Conservation (phyloP, 192 early-diverging fungal genomes). For the Podila minutissima region DNA sequence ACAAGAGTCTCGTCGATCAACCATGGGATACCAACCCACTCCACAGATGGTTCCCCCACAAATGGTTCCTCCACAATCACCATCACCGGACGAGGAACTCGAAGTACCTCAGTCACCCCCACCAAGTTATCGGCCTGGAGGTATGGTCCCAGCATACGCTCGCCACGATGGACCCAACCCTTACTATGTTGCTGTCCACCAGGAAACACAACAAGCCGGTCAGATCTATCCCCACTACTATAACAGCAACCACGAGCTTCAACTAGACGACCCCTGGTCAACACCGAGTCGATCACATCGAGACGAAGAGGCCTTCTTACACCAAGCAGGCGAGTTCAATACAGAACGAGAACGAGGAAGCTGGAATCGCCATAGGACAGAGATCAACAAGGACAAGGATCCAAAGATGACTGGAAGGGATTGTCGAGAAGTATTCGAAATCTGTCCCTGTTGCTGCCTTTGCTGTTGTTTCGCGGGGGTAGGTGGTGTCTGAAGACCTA, state of each 20-base stretch:
- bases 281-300: neutral
- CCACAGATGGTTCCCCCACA: neutral
- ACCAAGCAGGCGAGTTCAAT: constrained; percentile 25
- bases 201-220: constrained; percentile 14
- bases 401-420: neutral
- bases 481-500: neutral
- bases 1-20: neutral
- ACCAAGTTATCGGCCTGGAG: neutral
- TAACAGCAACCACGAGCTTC: neutral
- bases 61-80: neutral
- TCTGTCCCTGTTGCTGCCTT: constrained; percentile 20
- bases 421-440: constrained; percentile 1
- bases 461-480: constrained; percentile 7
- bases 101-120: neutral
- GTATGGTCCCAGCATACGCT: neutral
- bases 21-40: neutral
- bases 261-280: neutral
- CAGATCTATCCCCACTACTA: neutral
- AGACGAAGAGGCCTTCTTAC: constrained; percentile 7
- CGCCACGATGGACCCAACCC: constrained; percentile 4
- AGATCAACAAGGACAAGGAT: neutral
- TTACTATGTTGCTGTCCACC: constrained; percentile 24
- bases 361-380: neutral
- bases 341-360: constrained; percentile 1
- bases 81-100: neutral